Evolutionary conservation across 371 early-diverging fungal species (phyloP), one percentile per base, ranked within the genome.

Genomic region (Circinella umbellata): DNA sequence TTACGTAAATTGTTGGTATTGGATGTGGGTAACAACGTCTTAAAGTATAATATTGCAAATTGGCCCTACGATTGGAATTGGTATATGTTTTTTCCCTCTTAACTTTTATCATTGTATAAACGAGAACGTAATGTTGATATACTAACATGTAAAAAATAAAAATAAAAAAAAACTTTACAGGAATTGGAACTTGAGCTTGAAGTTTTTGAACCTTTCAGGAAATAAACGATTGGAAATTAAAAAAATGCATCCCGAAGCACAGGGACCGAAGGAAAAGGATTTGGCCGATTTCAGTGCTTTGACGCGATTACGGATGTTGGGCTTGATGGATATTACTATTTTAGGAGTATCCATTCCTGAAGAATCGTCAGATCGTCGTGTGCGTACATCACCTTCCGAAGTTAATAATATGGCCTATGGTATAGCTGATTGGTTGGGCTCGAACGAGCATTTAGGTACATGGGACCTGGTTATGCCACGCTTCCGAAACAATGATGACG

Each of bases 11-110:
- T 97, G 20, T 66, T 85, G 17, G 92, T 91, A 18, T 75, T 97
- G 36, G 98, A 97, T 75, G 92, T 95, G 5, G 94, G 95, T 38
- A 90, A 91, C 77, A 96, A 97, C 70, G 83, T 89, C 42, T 81
- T 97, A 42, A 94, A 94, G 78, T 97, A 96, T 79, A 97, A 97
- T 69, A 93, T 96, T 49, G 86, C 93, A 35, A 97, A 97, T 73
- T 96, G 96, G 95, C 96, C 95, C 0, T 96, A 95, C 74, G 96
- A 96, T 72, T 97, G 96, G 96, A 96, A 97, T 76, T 96, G 96
- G 95, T 89, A 84, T 69, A 81, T 51, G 10, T 13, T 3, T 27
- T 10, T 49, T 17, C 34, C 3, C 51, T 51, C 14, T 51, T n/a
- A 8, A 1, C 15, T 15, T 51, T 51, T 51, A 14, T 51, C 15